These are phyloP conservation scores for Ophiostoma pallidulum DNA, from an alignment of 2,329 filamentous ascomycete species.

Conservation along the genomic window DNA sequence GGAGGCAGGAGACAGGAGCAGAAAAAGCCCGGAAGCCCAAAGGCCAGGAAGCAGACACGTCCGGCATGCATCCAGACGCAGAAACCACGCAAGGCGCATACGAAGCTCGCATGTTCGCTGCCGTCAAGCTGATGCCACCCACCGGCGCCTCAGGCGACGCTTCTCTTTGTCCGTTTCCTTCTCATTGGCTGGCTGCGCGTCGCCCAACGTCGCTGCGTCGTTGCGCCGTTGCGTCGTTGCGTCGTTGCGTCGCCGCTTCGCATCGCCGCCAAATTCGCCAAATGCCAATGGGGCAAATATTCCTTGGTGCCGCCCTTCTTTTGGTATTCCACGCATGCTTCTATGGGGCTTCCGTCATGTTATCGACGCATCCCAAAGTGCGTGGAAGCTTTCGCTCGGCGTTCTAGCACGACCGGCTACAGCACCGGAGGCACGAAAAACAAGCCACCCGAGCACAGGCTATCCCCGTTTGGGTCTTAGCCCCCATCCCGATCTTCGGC, in stretches of 20 bases:
- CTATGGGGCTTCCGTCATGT: slow-evolving; percentile 17
- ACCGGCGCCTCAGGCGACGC: background rate
- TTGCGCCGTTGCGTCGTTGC: too few species aligned
- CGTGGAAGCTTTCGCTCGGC: slow-evolving; percentile 1
- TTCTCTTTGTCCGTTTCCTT: background rate
- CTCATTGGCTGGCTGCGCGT: slow-evolving; percentile 1
- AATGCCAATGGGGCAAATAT: background rate
- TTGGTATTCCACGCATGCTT: slow-evolving; percentile 19
- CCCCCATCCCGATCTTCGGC: slow-evolving; percentile 5
- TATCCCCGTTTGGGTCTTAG: background rate
- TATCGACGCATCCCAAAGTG: slow-evolving; percentile 1
- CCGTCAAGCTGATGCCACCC: background rate
- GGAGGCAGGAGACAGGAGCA: too few species aligned
- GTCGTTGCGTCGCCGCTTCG: background rate
- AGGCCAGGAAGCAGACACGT: background rate
- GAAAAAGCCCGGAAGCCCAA: background rate
- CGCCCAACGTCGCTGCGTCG: too few species aligned
- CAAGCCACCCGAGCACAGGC: slow-evolving; percentile 2
- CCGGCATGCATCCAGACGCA: too few species aligned
- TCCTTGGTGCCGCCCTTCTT: slow-evolving; percentile 2
- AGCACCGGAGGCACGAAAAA: too few species aligned
- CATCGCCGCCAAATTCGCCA: background rate
- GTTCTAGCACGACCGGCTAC: background rate
- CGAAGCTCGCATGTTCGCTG: background rate
- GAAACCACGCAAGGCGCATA: background rate